phyloP scores from a whole-genome alignment of 2,329 filamentous ascomycete genomes.

The Catunica adiposa region DNA sequence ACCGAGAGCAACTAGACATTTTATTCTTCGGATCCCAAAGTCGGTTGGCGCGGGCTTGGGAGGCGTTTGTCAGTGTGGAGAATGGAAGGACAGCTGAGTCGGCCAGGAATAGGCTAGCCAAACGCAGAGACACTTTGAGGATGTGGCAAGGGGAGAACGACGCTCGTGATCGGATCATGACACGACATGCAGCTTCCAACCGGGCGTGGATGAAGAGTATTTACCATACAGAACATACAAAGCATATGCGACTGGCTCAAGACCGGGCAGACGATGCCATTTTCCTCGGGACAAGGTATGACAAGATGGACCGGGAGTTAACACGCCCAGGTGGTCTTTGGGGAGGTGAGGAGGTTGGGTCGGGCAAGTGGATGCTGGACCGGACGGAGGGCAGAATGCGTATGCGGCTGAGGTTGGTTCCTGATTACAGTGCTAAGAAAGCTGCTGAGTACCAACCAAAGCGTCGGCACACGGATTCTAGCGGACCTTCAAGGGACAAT shows the following conservation, averaged over 20 bases:
- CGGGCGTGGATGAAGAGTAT: slow-evolving; percentile 92
- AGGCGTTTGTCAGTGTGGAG: slow-evolving; percentile 67
- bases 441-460: slow-evolving; percentile 68
- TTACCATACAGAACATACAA: slow-evolving; percentile 77
- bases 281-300: slow-evolving; percentile 60
- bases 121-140: slow-evolving; percentile 66
- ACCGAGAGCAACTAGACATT: slow-evolving; percentile 59
- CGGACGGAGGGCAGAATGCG: slow-evolving; percentile 89
- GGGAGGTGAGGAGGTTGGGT: slow-evolving; percentile 28
- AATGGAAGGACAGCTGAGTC: slow-evolving; percentile 67
- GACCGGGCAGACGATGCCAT: slow-evolving; percentile 82
- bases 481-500: background rate
- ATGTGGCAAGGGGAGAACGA: slow-evolving; percentile 60
- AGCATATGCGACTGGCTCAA: slow-evolving; percentile 74
- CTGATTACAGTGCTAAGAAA: slow-evolving; percentile 51
- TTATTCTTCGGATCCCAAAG: slow-evolving; percentile 55
- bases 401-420: slow-evolving; percentile 76
- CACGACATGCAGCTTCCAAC: slow-evolving; percentile 74
- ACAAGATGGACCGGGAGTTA: slow-evolving; percentile 63
- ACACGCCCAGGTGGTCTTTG: slow-evolving; percentile 52
- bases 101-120: slow-evolving; percentile 50
- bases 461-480: slow-evolving; percentile 39
- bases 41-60: slow-evolving; percentile 62
- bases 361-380: slow-evolving; percentile 77
- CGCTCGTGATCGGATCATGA: slow-evolving; percentile 51